These are phyloP conservation scores for Alternaria sp. DNA, from an alignment of 2,329 filamentous ascomycete genomes.

Conservation along the genomic window DNA sequence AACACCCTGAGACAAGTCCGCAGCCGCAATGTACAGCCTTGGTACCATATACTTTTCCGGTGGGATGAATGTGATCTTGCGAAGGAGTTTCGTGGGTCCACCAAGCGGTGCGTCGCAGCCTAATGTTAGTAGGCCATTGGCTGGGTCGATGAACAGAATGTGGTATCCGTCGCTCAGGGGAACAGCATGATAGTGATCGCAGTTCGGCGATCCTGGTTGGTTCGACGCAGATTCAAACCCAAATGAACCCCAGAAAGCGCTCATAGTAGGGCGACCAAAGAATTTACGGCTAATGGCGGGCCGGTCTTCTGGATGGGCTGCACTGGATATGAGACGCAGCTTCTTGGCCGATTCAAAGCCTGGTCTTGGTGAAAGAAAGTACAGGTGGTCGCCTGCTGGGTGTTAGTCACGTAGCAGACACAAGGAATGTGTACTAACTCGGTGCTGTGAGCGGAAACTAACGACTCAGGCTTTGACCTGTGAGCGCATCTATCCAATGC, in stretches of 20 bases:
- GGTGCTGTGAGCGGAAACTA: conserved; percentile 66
- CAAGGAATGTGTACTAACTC: conserved; percentile 36
- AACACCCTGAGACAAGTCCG: conserved; percentile 66
- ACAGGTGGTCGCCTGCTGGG: conserved; percentile 57
- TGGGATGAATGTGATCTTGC: conserved; percentile 66
- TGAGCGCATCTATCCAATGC: conserved; percentile 65
- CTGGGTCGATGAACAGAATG: conserved; percentile 71
- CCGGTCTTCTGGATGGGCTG: conserved; percentile 56
- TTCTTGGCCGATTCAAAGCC: conserved; percentile 65
- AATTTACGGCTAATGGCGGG: conserved; percentile 37
- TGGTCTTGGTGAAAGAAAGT: conserved; percentile 66
- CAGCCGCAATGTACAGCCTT: conserved; percentile 64
- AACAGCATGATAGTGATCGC: conserved; percentile 70
- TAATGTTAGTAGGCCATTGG: conserved; percentile 64
- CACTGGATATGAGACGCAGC: conserved; percentile 69
- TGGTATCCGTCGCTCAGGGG: conserved; percentile 73
- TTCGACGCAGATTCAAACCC: conserved; percentile 28
- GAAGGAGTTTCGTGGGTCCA: conserved; percentile 65
- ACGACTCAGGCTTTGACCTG: conserved; percentile 60
- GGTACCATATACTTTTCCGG: conserved; percentile 51
- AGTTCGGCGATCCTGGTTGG: conserved; percentile 25
- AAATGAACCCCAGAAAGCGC: conserved; percentile 35
- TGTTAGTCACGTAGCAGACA: not conserved
- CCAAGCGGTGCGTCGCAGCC: conserved; percentile 68
- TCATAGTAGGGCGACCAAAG: conserved; percentile 23